These are phyloP conservation scores for Diplodia mutila DNA, from an alignment of 2,329 filamentous ascomycete species.

Conservation along the genomic window DNA sequence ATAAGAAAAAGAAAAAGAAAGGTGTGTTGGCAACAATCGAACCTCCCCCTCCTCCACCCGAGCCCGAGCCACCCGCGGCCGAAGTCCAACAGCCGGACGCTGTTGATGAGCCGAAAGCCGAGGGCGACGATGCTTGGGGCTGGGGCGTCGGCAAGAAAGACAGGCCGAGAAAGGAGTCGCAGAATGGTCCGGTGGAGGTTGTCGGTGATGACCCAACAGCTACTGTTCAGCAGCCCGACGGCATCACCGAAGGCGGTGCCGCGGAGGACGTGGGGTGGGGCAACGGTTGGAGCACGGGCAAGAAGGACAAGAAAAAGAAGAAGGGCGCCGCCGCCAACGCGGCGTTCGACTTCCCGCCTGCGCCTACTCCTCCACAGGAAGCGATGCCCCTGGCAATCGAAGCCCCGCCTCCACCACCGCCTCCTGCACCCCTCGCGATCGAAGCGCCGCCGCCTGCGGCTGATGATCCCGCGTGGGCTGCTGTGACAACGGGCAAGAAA, in stretches of 20 bases:
- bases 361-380: slow-evolving; percentile 23
- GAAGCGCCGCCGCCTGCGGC: slow-evolving; percentile 21
- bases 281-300: slow-evolving; percentile 8
- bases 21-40: slow-evolving; percentile 34
- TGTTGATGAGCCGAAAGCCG: slow-evolving; percentile 17
- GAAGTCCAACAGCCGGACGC: slow-evolving; percentile 31
- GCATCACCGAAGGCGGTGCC: slow-evolving; percentile 13
- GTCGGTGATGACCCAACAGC: slow-evolving; percentile 18
- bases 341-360: slow-evolving; percentile 14
- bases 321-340: slow-evolving; percentile 14
- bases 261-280: slow-evolving; percentile 12
- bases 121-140: slow-evolving; percentile 8
- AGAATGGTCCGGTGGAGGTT: slow-evolving; percentile 20
- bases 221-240: slow-evolving; percentile 23
- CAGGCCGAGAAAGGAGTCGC: slow-evolving; percentile 37
- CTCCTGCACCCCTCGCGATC: slow-evolving; percentile 19
- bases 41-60: slow-evolving; percentile 8
- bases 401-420: not conserved
- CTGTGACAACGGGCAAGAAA: slow-evolving; percentile 14
- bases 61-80: slow-evolving; percentile 38
- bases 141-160: slow-evolving; percentile 32
- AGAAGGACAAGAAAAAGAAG: slow-evolving; percentile 27
- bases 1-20: slow-evolving; percentile 44
- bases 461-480: slow-evolving; percentile 1
- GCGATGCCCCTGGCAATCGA: not conserved